Evolutionary conservation across 2,329 filamentous ascomycete genomes (phyloP), one percentile per base, ranked within the genome.

Genomic region (Immersiporthe knoxdaviesiana): DNA sequence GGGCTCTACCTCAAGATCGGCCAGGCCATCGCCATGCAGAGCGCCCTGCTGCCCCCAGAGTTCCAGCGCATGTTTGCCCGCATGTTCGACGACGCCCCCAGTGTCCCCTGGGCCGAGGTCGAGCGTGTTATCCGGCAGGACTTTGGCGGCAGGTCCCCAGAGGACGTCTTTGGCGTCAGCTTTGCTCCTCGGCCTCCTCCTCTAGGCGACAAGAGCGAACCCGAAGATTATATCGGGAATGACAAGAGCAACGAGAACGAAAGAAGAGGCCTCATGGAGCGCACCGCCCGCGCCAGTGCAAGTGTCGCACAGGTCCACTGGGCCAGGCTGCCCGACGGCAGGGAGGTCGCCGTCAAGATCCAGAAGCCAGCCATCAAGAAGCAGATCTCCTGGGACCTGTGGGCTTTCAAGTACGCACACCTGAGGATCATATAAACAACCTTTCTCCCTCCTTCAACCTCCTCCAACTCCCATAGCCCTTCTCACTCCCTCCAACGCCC

Each of bases 41-140:
- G 92, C 74, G 95, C 95, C 0, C 90, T 98, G 35, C 82, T 99
- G 71, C 96, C 96, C 35, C 92, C 94, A 0, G 94, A 97, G 79
- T 98, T 98, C 75, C 94, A 97, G 83, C 90, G 91, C 76, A 98
- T 97, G 94, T 99, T 99, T 77, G 85, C 91, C 30, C 88, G 91
- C 76, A 97, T 99, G 93, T 99, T 98, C 78, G 96, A 98, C 78
- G 95, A 98, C 82, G 96, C 96, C 72, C 94, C 95, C 50, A 97
- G 84, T 96, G 97, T 77, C 85, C 87, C 56, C 3, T 98, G 94
- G 94, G 86, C 84, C 73, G 92, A 95, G 64, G 90, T 97, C 1
- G 91, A 97, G 81, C 87, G 85, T 76, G 94, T 98, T 16, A 92
- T 99, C 54, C 84, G 88, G 30, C 90, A 97, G 78, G 96, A 98